Base-by-base conservation (phyloP, 2,329 filamentous ascomycete genomes). In the Cucurbitaria berberidis region DNA sequence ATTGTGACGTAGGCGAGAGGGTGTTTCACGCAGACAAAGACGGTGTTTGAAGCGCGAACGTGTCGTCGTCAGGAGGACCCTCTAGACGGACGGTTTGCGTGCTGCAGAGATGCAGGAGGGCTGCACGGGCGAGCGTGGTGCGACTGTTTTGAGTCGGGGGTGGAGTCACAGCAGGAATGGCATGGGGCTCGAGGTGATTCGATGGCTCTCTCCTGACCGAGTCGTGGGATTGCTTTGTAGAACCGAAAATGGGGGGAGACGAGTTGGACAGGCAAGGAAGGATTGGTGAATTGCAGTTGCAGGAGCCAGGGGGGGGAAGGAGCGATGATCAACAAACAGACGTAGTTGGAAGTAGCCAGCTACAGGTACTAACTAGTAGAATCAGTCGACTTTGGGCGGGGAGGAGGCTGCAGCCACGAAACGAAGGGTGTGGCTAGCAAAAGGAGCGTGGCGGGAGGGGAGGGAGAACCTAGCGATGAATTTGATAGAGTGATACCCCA, bases 1-100 rank as follows among this genome's bases (percentile, higher is more conserved):
- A 70, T 72, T 63, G 62, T 52, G 57, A 53, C 51, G 53, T 55
- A 34, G 57, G 51, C 41, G 49, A 8, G 48, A 43, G 50, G 51
- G 56, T 40, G 54, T 42, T 55, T 35, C 48, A 45, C 35, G 38
- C 43, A 41, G 47, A 34, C 18, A 48, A 51, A 51, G 50, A 55
- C 36, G 34, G 54, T 51, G 56, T 42, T 47, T 51, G 48, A 30
- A 43, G 55, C 32, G 53, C 18, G 43, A 34, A 44, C 18, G 51
- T 48, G 26, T 32, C 42, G 36, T 46, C 36, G 47, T 42, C 51
- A 53, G 36, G 35, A 54, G 51, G 49, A 60, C 47, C 51, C 50
- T 58, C 57, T 56, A 29, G 18, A 34, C 18, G 29, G 38, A 51
- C 59, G 48, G 45, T 59, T 40, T 39, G 38, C 35, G 35, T 38